phyloP scores from a whole-genome alignment of 768 basidiomycete genomes.

The Mycena albidolilacea region DNA sequence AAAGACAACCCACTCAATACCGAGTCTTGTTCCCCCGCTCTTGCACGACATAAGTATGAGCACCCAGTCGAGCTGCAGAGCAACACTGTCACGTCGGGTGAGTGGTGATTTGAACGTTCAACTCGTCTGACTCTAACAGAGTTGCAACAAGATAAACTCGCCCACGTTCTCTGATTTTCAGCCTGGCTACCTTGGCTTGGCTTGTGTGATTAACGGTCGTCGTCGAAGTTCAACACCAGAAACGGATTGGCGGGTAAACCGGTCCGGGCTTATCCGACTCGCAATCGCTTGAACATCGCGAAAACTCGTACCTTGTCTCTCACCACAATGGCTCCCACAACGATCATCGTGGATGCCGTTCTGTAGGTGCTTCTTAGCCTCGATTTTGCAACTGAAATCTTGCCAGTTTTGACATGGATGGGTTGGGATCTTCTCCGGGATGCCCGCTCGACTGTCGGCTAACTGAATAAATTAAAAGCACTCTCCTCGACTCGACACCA shows the following conservation, averaged over 20 bases:
- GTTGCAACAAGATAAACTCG: too few species aligned
- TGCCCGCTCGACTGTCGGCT: constrained; percentile 7
- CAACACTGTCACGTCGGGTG: too few species aligned
- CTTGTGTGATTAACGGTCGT: too few species aligned
- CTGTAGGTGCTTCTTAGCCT: constrained; percentile 21
- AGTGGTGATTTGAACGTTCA: too few species aligned
- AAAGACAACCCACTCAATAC: not conserved
- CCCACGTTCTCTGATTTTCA: too few species aligned
- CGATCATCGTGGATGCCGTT: constrained; percentile 45
- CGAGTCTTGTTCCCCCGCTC: not conserved
- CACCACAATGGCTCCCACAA: constrained; percentile 19
- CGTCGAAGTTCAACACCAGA: too few species aligned
- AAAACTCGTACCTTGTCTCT: not conserved
- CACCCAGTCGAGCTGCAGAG: too few species aligned
- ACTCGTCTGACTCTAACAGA: too few species aligned
- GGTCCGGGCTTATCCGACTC: too few species aligned
- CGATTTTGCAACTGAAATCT: not conserved
- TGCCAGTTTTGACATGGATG: constrained; percentile 52
- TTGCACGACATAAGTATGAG: not conserved
- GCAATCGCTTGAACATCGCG: not conserved
- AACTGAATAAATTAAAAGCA: constrained; percentile 12
- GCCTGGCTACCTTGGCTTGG: too few species aligned
- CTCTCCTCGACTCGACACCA: constrained; percentile 79
- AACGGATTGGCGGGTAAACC: too few species aligned
- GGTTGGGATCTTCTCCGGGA: constrained; percentile 34